Base-by-base conservation (phyloP, 1,284 basidiomycete genomes). In the Apiotrichum gracile region DNA sequence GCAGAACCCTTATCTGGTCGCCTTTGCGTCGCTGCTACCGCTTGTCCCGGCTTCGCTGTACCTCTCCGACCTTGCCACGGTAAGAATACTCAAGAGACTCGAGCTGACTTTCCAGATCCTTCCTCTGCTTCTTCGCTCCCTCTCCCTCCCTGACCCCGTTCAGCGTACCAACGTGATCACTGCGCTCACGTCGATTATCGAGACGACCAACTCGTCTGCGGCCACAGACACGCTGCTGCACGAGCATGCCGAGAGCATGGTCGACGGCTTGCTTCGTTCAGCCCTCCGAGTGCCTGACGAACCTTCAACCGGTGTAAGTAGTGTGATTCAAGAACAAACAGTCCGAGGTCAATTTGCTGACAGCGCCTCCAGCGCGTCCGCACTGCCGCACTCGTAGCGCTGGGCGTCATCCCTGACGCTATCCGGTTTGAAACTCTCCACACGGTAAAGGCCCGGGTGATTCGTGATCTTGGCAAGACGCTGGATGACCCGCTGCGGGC, bases 91-190 rank as follows among this genome's bases (percentile, higher is more conserved):
- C 21, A 6, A 8, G 22, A 9, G 2, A 13, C 12, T 16, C 21
- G 8, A 19, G 35, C 52, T 56, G 21, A 52, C 42, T 4, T 13
- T 5, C 6, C 66, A 94, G 86, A 81, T 97, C 16, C 83, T 97
- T 61, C 92, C 94, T 0, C 78, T 97, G 17, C 80, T 99, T 1
- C 78, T 98, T 43, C 88, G 88, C 21, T 86, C 89, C 2, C 81
- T 98, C 8, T 82, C 86, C 35, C 76, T 96, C 1, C 82, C 84
- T 1, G 86, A 91, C 68, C 72, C 82, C 5, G 79, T 82, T 22
- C 84, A 93, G 53, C 83, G 89, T 19, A 79, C 81, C 3, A 85
- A 87, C 70, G 86, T 92, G 33, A 87, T 97, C 46, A 83, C 87
- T 49, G 87, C 86, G 1, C 78, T 98, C 29, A 80, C 84, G 4